Percentiles rank a stretch among this genome's conserved stretches.
Evolutionary conservation across 2,329 filamentous ascomycete species (phyloP).

Genomic region (Colletotrichum higginsianum): DNA sequence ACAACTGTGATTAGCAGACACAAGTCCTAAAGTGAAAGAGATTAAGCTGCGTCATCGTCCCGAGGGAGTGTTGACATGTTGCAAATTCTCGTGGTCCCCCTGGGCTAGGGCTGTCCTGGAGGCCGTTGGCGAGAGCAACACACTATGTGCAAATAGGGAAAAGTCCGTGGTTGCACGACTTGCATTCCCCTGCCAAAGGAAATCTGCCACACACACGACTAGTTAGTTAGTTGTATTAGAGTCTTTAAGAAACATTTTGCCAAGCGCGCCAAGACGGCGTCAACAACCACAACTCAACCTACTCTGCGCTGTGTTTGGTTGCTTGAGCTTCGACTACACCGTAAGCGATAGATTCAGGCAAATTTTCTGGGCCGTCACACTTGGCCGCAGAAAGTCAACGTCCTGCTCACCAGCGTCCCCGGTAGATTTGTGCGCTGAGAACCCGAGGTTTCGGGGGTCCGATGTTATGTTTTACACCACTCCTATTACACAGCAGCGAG

Average conservation of each 20-base stretch:
- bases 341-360: no score
- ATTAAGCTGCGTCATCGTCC: constrained; percentile 2
- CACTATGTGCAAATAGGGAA: not conserved
- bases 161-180: not conserved
- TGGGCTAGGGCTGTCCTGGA: not conserved
- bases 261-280: constrained; percentile 1
- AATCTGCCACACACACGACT: no score
- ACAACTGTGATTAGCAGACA: not conserved
- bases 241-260: not conserved
- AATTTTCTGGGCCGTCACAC: no score
- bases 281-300: not conserved
- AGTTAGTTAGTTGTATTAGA: not conserved
- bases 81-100: no score
- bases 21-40: not conserved
- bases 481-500: no score
- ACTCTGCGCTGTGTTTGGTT: no score
- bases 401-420: no score
- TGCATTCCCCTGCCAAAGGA: not conserved
- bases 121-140: not conserved
- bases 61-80: not conserved
- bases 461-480: no score
- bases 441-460: no score
- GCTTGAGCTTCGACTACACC: no score
- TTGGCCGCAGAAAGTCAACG: no score
- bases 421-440: no score